Conservation (phyloP, 2,329 filamentous ascomycete species). For the Colletotrichum destructivum region DNA sequence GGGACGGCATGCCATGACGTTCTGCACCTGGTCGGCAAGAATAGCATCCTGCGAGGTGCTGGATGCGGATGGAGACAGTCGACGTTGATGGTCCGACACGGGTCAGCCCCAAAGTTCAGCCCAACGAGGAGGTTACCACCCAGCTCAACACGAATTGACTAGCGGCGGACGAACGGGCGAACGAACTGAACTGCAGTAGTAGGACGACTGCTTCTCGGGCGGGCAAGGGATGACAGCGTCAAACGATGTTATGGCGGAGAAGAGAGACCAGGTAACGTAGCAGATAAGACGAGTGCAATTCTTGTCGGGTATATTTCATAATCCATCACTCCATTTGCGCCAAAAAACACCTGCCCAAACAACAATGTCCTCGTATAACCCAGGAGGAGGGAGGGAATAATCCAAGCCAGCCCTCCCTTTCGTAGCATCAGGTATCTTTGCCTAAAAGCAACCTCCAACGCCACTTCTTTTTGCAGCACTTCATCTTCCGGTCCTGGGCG, state of each 20-base stretch:
- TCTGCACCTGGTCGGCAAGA: slow-evolving; percentile 1
- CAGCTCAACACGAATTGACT: background rate
- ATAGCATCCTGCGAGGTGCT: slow-evolving; percentile 6
- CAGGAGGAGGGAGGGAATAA: background rate
- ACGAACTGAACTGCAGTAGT: background rate
- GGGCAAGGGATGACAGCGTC: background rate
- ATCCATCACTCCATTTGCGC: slow-evolving; percentile 22
- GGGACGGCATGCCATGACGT: slow-evolving; percentile 9
- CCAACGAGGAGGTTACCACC: background rate
- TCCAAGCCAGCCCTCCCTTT: background rate
- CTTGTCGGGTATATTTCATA: slow-evolving; percentile 34
- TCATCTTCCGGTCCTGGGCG: background rate
- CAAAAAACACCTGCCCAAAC: slow-evolving; percentile 3
- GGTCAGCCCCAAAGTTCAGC: slow-evolving; percentile 17
- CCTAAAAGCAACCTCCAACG: slow-evolving; percentile 20
- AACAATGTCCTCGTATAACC: background rate
- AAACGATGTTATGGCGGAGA: background rate
- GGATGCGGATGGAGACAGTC: slow-evolving; percentile 11
- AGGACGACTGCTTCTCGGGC: background rate
- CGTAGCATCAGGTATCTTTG: background rate
- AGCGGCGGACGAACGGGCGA: background rate
- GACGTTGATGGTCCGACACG: slow-evolving; percentile 15
- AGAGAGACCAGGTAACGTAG: background rate
- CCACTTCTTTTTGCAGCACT: background rate
- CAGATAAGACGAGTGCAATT: background rate